Evolutionary conservation across 306 rosid species (phyloP).

Genomic region (Biancaea sappan): DNA sequence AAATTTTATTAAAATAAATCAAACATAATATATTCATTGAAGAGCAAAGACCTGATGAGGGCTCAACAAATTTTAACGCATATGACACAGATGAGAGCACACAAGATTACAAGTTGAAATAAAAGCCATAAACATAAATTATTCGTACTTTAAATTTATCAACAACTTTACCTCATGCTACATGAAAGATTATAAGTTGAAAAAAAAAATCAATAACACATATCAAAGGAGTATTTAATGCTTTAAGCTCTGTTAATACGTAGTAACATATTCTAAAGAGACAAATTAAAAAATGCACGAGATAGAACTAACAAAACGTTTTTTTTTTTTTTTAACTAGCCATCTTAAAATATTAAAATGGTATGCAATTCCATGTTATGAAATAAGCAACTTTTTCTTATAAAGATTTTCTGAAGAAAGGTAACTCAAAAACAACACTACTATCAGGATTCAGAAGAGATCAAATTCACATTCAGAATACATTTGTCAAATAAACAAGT

Average conservation of each 20-base stretch:
- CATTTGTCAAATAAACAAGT: not conserved
- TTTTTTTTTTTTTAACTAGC: not conserved
- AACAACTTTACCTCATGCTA: no score
- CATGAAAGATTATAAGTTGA: not conserved
- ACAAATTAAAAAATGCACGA: not conserved
- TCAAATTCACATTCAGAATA: conserved; percentile 24
- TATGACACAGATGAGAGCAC: not conserved
- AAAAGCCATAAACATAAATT: no score
- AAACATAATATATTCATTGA: not conserved
- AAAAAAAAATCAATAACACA: not conserved
- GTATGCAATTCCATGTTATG: not conserved
- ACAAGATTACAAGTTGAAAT: no score
- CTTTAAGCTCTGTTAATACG: not conserved
- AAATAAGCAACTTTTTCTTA: conserved; percentile 10
- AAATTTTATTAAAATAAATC: not conserved
- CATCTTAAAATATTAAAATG: not conserved
- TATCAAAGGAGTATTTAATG: not conserved
- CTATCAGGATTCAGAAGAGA: not conserved
- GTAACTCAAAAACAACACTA: not conserved
- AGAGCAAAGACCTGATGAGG: not conserved
- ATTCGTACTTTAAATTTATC: no score
- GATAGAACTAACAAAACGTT: not conserved
- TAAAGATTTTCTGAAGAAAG: not conserved
- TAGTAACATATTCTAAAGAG: not conserved
- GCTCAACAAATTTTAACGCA: not conserved